Conservation (phyloP, 768 basidiomycete species). For the Boletus sp. region DNA sequence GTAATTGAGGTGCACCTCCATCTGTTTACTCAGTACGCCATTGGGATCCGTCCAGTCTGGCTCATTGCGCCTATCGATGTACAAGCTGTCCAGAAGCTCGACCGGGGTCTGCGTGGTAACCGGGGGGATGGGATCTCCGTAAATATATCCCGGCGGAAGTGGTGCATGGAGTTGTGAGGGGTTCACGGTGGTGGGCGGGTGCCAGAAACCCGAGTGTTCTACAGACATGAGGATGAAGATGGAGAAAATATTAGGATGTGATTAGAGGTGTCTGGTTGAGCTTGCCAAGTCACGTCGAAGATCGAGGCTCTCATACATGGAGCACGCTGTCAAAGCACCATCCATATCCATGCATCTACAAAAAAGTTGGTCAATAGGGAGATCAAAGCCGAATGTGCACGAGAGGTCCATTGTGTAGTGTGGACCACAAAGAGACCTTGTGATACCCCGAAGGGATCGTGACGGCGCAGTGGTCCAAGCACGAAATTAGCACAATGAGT, state of each 20-base stretch:
- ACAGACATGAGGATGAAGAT: conserved; percentile 1
- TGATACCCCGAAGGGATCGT: neutral
- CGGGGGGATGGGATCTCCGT: neutral
- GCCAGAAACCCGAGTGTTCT: neutral
- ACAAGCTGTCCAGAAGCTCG: neutral
- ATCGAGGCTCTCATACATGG: conserved; percentile 2
- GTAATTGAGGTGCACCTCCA: neutral
- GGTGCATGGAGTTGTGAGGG: conserved; percentile 1
- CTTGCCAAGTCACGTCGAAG: neutral
- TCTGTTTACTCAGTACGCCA: neutral
- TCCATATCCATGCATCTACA: neutral
- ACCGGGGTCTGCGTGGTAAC: neutral
- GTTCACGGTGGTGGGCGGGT: neutral
- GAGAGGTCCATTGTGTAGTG: neutral
- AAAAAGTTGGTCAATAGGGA: conserved; percentile 1
- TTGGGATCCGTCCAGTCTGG: neutral
- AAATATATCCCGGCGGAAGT: neutral
- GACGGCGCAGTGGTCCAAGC: neutral
- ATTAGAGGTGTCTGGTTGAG: neutral
- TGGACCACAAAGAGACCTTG: neutral
- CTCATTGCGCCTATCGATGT: neutral
- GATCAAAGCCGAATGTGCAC: neutral
- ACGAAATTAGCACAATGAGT: neutral
- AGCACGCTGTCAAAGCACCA: neutral
- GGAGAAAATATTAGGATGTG: neutral